Base-by-base conservation (phyloP, 1,139 yeast genomes). In the Blastobotrys persicus region DNA sequence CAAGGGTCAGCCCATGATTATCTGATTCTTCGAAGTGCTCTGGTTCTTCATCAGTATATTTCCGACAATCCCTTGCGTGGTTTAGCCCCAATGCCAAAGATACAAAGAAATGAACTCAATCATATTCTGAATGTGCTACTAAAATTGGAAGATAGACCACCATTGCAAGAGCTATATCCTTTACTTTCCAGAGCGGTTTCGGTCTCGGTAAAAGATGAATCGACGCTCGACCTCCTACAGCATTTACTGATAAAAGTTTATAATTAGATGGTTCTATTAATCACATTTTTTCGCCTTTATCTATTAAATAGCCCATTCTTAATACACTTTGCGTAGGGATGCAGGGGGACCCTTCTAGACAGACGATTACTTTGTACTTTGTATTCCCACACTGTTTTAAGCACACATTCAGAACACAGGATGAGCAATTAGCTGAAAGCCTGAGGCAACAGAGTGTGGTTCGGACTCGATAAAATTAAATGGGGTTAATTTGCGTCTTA, bases 31-130 rank as follows among this genome's bases (percentile, higher is more conserved):
- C 71, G 89, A 37, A 67, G 74, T 7, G 76, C 80, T 0, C 69
- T 81, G 50, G 74, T 77, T 0, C 62, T 84, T 32, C 70, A 78
- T 47, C 76, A 77, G 48, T 79, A 74, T 52, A 66, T 80, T 6
- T 74, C 80, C 2, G 83, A 81, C 53, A 75, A 73, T 45, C 75
- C 72, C 12, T 62, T 83, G 4, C 62, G 80, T 6, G 77, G 80
- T 23, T 65, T 61, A 17, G 73, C 73, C 37, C 89, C 91, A 1
- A 67, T 80, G 38, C 76, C 85, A 0, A 69, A 72, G 31, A 64
- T 81, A 12, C 80, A 81, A 51, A 73, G 74, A 28, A 58, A 64
- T 7, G 88, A 83, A 58, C 59, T 83, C 13, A 55, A 57, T 4
- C 55, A 54, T 34, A 52, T 68, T 13, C 53, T 69, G 9, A 44